These are phyloP conservation scores for Hyphodiscus hymeniophilus DNA, from an alignment of 495 filamentous ascomycete species.

Conservation along the genomic window DNA sequence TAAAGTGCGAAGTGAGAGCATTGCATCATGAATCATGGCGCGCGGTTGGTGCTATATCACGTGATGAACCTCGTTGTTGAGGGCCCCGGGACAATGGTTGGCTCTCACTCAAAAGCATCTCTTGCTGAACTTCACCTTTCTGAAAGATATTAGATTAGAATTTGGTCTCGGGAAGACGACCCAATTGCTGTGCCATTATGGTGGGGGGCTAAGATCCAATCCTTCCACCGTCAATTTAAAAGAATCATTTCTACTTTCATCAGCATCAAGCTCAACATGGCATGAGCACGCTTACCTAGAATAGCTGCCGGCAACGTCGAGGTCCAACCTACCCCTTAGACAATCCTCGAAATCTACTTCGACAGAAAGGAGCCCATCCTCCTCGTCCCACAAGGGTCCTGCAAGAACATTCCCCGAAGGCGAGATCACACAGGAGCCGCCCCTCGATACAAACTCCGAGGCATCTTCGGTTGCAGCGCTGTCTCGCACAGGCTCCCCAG, in stretches of 20 bases:
- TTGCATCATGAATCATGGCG: too few relatives aligned
- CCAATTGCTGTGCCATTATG: too few relatives aligned
- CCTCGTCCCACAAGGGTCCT: conserved; percentile 78
- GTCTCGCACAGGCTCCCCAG: background rate
- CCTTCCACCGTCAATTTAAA: conserved; percentile 74
- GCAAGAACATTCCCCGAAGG: conserved; percentile 70
- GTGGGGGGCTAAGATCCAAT: conserved; percentile 65
- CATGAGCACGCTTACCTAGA: conserved; percentile 21
- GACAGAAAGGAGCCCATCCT: conserved; percentile 44
- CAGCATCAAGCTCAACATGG: conserved; percentile 14
- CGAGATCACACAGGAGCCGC: conserved; percentile 75
- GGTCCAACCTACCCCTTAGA: conserved; percentile 44
- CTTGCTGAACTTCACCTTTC: too few relatives aligned
- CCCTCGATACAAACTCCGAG: conserved; percentile 42
- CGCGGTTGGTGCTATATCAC: too few relatives aligned
- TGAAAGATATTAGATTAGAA: too few relatives aligned
- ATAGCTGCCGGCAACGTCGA: conserved; percentile 36
- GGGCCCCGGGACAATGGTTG: too few relatives aligned
- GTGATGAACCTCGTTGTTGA: too few relatives aligned
- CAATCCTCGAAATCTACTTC: conserved; percentile 46
- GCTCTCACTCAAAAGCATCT: too few relatives aligned
- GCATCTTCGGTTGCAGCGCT: background rate
- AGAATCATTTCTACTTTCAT: conserved; percentile 58
- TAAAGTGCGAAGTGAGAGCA: too few relatives aligned
- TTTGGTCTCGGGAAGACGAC: too few relatives aligned